phyloP scores from a whole-genome alignment of 345 rosid genomes.

The Eucalyptus virginea region DNA sequence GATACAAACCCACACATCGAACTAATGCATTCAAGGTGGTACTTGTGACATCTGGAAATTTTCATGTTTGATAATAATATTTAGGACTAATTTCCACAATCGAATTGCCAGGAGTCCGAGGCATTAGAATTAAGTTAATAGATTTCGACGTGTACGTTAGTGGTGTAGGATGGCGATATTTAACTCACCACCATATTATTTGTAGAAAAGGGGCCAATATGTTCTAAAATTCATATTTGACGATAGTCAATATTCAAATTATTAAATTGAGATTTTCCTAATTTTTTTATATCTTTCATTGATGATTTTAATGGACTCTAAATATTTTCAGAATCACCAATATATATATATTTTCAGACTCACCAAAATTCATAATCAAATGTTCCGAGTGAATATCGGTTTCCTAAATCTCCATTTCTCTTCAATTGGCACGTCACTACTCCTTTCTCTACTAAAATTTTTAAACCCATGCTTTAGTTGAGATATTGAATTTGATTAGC shows the following conservation, averaged over 20 bases:
- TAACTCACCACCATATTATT: too few species aligned
- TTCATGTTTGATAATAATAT: too few species aligned
- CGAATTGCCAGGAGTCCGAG: neutral
- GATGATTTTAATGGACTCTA: neutral
- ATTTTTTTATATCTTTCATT: neutral
- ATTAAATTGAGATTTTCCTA: neutral
- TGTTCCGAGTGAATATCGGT: too few species aligned
- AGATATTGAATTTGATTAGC: neutral
- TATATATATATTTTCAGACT: neutral
- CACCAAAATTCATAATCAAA: neutral
- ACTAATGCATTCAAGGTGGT: neutral
- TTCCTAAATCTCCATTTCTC: neutral
- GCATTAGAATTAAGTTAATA: neutral
- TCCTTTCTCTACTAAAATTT: neutral
- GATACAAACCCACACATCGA: neutral
- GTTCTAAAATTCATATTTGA: neutral
- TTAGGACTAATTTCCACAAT: neutral
- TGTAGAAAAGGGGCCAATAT: neutral
- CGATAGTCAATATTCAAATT: neutral
- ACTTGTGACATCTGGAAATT: neutral
- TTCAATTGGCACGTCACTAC: neutral
- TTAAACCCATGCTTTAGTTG: neutral
- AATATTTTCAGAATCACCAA: neutral
- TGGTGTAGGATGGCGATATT: neutral
- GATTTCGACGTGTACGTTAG: neutral